phyloP scores from a whole-genome alignment of 176 grass and related monocot genomes.

The Rhipidocladum racemiflorum region DNA sequence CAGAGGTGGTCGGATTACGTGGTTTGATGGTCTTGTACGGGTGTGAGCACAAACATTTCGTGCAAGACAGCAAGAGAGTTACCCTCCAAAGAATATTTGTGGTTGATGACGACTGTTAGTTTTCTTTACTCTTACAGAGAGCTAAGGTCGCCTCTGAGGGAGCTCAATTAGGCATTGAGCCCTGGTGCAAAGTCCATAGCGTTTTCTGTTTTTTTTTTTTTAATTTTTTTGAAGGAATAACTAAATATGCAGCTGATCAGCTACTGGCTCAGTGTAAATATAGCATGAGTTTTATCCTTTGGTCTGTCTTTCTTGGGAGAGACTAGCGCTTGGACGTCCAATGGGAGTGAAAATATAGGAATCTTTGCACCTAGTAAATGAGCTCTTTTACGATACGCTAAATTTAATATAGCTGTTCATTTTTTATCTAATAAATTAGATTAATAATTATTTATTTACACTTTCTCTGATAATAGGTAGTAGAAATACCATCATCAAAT shows the following conservation, averaged over 20 bases:
- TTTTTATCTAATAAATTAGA: too few species aligned
- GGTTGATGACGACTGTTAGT: not conserved
- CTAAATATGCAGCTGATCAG: not conserved
- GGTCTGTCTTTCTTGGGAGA: not conserved
- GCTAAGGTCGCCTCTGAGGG: not conserved
- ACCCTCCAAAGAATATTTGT: not conserved
- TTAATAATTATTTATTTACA: too few species aligned
- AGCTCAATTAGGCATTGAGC: constrained; percentile 54
- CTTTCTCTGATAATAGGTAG: too few species aligned
- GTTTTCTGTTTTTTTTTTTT: not conserved
- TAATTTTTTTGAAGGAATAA: constrained; percentile 13
- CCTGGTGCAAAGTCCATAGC: not conserved
- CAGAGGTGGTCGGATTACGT: constrained; percentile 47
- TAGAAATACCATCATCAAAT: too few species aligned
- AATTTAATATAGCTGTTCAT: too few species aligned
- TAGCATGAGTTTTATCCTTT: not conserved
- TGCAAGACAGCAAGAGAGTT: constrained; percentile 15
- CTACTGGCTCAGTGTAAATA: constrained; percentile 3
- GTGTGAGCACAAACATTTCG: constrained; percentile 1
- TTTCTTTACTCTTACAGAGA: not conserved
- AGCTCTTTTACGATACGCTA: too few species aligned
- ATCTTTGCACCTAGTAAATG: too few species aligned
- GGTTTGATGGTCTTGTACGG: not conserved
- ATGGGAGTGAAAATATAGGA: too few species aligned
- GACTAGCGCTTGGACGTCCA: too few species aligned